Evolutionary conservation across 495 filamentous ascomycete species (phyloP), one percentile per base, ranked within the genome.

Genomic region (Penicillium antarcticum): DNA sequence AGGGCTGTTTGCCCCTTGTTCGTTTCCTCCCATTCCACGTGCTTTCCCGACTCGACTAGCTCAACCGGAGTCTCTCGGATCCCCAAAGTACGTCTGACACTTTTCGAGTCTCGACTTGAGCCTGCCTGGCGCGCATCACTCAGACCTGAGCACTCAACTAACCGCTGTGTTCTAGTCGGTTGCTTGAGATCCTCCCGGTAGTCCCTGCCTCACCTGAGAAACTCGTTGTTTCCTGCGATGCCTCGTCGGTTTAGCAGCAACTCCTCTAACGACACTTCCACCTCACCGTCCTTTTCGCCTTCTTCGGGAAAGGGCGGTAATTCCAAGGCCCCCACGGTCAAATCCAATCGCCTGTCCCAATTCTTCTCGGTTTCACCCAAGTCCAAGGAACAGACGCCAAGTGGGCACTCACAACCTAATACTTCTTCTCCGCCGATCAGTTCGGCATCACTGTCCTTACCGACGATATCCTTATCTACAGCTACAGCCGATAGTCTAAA

Each of bases 391-490:
- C 80, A 86, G 58, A 79, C 80, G 58, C 76, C 80, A 31, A 75
- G 78, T 60, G 73, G 75, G 46, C 67, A 75, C 32, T 72, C 78
- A 57, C 80, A 87, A 70, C 74, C 76, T 48, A 66, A 47, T 44
- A 59, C 55, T 16, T 78, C 55, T 16, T 78, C 84, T 41, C 79
- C 85, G 34, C 76, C 81, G 45, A 86, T 89, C 57, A 86, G 82
- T 47, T 82, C 85, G 34, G 73, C 89, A 26, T 83, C 84, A 60
- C 69, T 92, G 55, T 91, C 90, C 37, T 72, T 97, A 61, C 94
- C 94, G 31, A 91, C 87, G 40, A 98, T 98, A 53, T 95, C 87
- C 21, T 80, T 97, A 31, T 96, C 92, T 5, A 91, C 90, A 9
- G 91, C 92, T 48, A 88, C 84, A 11, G 88, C 84, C 32, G 90